Evolutionary conservation across 805 yeast genomes (phyloP), one percentile per base, ranked within the genome.

Genomic region (Metschnikowia similis): DNA sequence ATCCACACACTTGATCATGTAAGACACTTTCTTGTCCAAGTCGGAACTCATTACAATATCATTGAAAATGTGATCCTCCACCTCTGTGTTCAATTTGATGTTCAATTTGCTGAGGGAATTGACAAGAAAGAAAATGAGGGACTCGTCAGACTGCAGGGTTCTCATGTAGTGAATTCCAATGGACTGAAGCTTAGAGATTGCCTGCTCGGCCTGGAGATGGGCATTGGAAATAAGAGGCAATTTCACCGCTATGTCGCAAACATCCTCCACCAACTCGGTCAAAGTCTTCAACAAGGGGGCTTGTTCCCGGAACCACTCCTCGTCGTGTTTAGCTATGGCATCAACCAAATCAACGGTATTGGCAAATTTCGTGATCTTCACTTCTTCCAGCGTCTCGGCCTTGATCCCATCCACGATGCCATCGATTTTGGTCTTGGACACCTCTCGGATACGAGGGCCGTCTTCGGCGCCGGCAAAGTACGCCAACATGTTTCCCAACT

Each of bases 191-290:
- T 79, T 82, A 26, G 76, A 76, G 27, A 87, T 69, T 0, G 94
- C 82, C 60, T 86, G 90, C 32, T 79, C 84, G 3, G 88, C 74
- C 61, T 86, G 88, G 61, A 90, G 79, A 52, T 84, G 88, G 16
- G 81, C 71, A 0, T 83, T 71, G 0, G 90, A 83, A 1, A 80
- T 74, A 50, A 82, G 64, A 0, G 80, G 66, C 38, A 58, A 49
- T 30, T 30, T 40, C 8, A 30, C 21, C 37, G 78, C 75, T 35
- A 76, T 66, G 2, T 65, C 59, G 1, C 72, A 64, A 17, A 84
- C 72, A 10, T 70, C 77, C 30, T 73, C 72, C 1, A 79, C 68
- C 31, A 79, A 52, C 0, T 68, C 66, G 2, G 77, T 71, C 41
- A 83, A 60, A 21, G 70, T 69, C 26, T 71, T 61, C 26, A 84